Evolutionary conservation across 768 basidiomycete species (phyloP).

Genomic region (Pholiota conissans): DNA sequence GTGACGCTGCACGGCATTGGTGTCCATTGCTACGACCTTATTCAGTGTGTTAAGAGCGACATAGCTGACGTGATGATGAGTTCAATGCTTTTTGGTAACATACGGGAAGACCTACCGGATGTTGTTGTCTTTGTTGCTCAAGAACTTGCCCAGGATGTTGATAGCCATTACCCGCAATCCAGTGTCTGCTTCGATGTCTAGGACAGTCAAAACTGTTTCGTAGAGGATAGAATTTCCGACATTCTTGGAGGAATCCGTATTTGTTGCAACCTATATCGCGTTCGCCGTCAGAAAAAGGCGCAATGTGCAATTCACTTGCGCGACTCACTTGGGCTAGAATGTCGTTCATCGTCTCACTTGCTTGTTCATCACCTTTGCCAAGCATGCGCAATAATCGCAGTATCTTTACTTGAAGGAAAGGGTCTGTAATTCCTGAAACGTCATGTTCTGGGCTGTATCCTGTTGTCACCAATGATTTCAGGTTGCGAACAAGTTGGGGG

Average conservation of each 20-base stretch:
- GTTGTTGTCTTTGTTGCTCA: slow-evolving; percentile 97
- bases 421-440: slow-evolving; percentile 98
- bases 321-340: slow-evolving; percentile 86
- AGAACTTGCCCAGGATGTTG: slow-evolving; percentile 97
- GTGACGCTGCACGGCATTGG: slow-evolving; percentile 96
- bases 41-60: slow-evolving; percentile 97
- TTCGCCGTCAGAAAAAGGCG: slow-evolving; percentile 1
- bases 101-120: slow-evolving; percentile 69
- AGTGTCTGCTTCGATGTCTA: slow-evolving; percentile 96
- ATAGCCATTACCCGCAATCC: slow-evolving; percentile 99
- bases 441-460: slow-evolving; percentile 99
- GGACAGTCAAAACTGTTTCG: slow-evolving; percentile 93
- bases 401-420: slow-evolving; percentile 92
- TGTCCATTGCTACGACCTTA: slow-evolving; percentile 97
- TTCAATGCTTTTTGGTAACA: not conserved
- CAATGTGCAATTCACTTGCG: not conserved
- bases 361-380: slow-evolving; percentile 79
- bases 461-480: slow-evolving; percentile 93
- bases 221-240: slow-evolving; percentile 98
- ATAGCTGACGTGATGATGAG: slow-evolving; percentile 57
- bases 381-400: slow-evolving; percentile 87
- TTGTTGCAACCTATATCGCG: slow-evolving; percentile 91
- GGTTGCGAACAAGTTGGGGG: slow-evolving; percentile 88
- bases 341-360: slow-evolving; percentile 98
- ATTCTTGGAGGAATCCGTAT: slow-evolving; percentile 96